These are phyloP conservation scores for Lepraria neglecta DNA, from an alignment of 495 filamentous ascomycete genomes.

Conservation along the genomic window DNA sequence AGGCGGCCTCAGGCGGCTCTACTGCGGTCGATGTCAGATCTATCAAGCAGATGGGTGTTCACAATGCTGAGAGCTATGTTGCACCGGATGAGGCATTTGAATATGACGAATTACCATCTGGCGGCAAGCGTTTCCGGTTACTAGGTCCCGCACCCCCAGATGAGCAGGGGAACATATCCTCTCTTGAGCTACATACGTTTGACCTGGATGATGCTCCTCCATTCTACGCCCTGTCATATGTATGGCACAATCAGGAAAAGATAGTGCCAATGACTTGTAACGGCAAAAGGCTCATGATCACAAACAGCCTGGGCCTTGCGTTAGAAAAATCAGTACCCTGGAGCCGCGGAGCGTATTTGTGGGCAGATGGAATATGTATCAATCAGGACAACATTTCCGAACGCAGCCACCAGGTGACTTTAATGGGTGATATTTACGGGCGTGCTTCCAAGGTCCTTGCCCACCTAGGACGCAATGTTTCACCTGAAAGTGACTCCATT, in stretches of 20 bases:
- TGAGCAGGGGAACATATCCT: neutral
- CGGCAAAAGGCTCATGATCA: neutral
- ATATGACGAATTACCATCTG: neutral
- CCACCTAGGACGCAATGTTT: neutral
- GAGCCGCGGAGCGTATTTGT: slow-evolving; percentile 4
- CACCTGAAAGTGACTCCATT: neutral
- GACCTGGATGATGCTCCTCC: neutral
- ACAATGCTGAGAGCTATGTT: neutral
- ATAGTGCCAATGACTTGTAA: neutral
- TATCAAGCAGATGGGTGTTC: neutral
- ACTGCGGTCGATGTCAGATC: neutral
- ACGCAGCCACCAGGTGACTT: slow-evolving; percentile 7
- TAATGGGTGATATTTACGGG: neutral
- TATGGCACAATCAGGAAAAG: neutral
- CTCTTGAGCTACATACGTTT: neutral
- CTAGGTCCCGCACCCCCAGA: neutral
- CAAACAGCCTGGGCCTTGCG: neutral
- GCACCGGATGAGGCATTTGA: neutral
- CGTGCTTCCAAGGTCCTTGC: slow-evolving; percentile 2
- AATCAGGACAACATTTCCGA: slow-evolving; percentile 2
- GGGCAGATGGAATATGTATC: slow-evolving; percentile 8
- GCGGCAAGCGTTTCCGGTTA: neutral
- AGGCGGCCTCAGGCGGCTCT: neutral
- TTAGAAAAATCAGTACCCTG: slow-evolving; percentile 1
- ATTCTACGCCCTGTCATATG: neutral